A percentile compares a stretch with the other conserved stretches of the same genome.
Conservation (phyloP, 2,329 filamentous ascomycete genomes). For the Colletotrichum australisinense region DNA sequence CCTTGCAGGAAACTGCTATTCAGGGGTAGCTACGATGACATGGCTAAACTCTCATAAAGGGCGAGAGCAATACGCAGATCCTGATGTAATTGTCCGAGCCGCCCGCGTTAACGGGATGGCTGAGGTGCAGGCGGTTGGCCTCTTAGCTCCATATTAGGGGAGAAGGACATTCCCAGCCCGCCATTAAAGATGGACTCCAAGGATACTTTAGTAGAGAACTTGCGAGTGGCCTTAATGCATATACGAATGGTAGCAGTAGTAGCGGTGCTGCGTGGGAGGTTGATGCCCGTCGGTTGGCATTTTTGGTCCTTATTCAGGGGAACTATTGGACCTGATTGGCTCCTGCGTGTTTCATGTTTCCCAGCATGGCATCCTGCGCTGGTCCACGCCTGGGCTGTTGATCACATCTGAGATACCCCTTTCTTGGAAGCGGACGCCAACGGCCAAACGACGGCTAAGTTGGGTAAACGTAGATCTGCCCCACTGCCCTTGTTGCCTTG, state of each 20-base stretch:
- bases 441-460: neutral
- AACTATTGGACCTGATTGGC: constrained; percentile 26
- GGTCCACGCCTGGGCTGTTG: constrained; percentile 3
- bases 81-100: constrained; percentile 33
- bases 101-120: constrained; percentile 8
- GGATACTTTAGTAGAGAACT: neutral
- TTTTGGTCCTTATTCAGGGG: constrained; percentile 16
- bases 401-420: constrained; percentile 8
- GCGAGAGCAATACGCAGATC: constrained; percentile 33
- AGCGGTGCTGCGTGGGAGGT: neutral
- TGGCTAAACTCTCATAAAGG: constrained; percentile 14
- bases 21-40: constrained; percentile 15
- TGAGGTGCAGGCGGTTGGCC: neutral
- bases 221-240: neutral
- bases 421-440: constrained; percentile 1
- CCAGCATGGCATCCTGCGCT: constrained; percentile 17
- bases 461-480: neutral
- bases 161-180: constrained; percentile 3
- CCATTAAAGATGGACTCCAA: constrained; percentile 21
- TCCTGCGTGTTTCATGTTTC: constrained; percentile 32
- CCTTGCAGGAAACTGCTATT: constrained; percentile 20
- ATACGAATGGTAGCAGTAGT: neutral
- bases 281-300: constrained; percentile 13
- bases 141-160: constrained; percentile 10
- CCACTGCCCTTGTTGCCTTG: neutral